phyloP scores from a whole-genome alignment of 257 asterid genomes.

The Orobanche coerulescens region DNA sequence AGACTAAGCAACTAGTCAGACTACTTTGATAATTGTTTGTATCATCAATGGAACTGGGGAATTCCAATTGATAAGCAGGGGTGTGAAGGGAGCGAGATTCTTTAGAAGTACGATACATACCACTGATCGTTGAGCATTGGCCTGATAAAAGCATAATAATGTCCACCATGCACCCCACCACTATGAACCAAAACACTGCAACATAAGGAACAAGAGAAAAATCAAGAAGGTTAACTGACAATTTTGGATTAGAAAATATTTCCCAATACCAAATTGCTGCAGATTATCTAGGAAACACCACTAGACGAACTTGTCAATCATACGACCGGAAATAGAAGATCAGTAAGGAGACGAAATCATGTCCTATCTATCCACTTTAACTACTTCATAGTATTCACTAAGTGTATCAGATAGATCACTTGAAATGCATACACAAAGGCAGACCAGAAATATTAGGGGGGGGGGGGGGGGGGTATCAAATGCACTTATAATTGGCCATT shows the following conservation, averaged over 20 bases:
- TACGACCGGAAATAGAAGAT: neutral
- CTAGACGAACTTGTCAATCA: neutral
- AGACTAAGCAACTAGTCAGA: neutral
- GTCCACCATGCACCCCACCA: slow-evolving; percentile 97
- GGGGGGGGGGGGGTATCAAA: neutral
- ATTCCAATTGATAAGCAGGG: neutral
- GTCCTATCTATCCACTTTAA: slow-evolving; percentile 1
- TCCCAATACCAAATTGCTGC: neutral
- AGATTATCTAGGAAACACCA: slow-evolving; percentile 4
- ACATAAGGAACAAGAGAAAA: slow-evolving; percentile 11
- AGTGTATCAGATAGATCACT: neutral
- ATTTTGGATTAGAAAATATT: neutral
- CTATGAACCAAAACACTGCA: slow-evolving; percentile 18
- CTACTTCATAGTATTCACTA: neutral
- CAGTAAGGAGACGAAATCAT: slow-evolving; percentile 3
- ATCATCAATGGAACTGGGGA: slow-evolving; percentile 9
- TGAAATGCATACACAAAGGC: neutral
- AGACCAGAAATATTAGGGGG: neutral
- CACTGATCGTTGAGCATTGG: slow-evolving; percentile 84
- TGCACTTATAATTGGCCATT: neutral
- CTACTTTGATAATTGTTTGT: neutral
- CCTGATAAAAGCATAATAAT: slow-evolving; percentile 92
- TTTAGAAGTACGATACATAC: slow-evolving; percentile 38
- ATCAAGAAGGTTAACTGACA: slow-evolving; percentile 13
- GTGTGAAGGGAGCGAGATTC: neutral